A percentile compares a stretch with the other conserved stretches of the same genome.
These are phyloP conservation scores for Fomes fomentarius DNA, from an alignment of 1,284 basidiomycete species.

Conservation along the genomic window DNA sequence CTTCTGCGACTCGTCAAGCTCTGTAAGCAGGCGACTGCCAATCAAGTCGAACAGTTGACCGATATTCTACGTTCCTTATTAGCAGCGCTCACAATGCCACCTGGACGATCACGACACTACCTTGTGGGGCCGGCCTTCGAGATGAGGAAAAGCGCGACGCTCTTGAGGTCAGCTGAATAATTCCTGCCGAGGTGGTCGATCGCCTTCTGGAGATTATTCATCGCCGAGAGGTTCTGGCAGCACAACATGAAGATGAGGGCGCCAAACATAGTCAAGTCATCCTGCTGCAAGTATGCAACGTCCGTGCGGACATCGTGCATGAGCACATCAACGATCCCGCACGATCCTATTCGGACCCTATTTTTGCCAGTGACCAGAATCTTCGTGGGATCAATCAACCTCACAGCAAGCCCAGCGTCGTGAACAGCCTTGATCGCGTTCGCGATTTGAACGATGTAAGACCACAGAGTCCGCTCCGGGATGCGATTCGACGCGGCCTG, in stretches of 20 bases:
- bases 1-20: constrained; percentile 86
- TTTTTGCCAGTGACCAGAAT: constrained; percentile 91
- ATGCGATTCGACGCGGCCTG: constrained; percentile 47
- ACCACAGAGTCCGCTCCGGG: constrained; percentile 91
- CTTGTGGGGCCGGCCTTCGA: constrained; percentile 72
- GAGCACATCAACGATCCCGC: constrained; percentile 85
- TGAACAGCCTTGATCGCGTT: constrained; percentile 89
- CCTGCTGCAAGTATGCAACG: constrained; percentile 71
- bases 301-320: constrained; percentile 74
- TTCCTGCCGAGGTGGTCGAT: constrained; percentile 75
- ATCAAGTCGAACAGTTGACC: constrained; percentile 84
- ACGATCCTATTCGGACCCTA: constrained; percentile 80
- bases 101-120: constrained; percentile 33
- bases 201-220: constrained; percentile 72
- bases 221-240: constrained; percentile 65
- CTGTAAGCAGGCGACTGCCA: constrained; percentile 72
- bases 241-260: constrained; percentile 84
- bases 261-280: constrained; percentile 89
- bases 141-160: constrained; percentile 79
- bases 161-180: constrained; percentile 86
- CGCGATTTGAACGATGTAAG: constrained; percentile 90
- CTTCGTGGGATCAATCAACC: constrained; percentile 88
- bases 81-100: constrained; percentile 4
- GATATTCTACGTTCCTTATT: constrained; percentile 56
- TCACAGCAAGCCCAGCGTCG: constrained; percentile 79